Conservation (phyloP, 345 rosid genomes). For the Trapa incisa region DNA sequence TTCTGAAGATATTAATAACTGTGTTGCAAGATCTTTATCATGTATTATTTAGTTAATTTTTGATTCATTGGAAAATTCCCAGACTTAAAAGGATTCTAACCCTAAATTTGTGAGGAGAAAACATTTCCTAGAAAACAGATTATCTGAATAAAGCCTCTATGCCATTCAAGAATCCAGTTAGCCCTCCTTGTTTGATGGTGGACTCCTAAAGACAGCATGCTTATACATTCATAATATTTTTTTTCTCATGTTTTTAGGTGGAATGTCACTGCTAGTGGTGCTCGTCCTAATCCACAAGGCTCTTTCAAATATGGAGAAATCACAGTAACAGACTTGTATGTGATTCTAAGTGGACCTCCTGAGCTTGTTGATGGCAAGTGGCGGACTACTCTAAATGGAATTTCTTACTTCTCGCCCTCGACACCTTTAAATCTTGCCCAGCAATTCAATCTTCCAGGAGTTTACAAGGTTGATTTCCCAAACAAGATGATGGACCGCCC, state of each 20-base stretch:
- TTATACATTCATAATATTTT: background rate
- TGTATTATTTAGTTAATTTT: background rate
- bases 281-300: constrained; percentile 93
- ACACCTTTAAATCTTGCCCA: constrained; percentile 85
- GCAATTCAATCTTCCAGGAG: constrained; percentile 63
- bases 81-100: background rate
- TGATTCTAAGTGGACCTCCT: constrained; percentile 54
- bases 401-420: constrained; percentile 70
- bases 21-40: background rate
- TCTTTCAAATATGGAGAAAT: constrained; percentile 80
- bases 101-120: background rate
- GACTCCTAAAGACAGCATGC: background rate
- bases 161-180: background rate
- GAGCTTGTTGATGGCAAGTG: constrained; percentile 62
- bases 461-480: constrained; percentile 86
- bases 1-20: background rate
- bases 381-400: constrained; percentile 59
- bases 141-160: background rate
- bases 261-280: constrained; percentile 86
- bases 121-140: background rate
- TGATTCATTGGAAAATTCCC: background rate
- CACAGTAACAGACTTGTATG: constrained; percentile 76
- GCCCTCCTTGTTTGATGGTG: background rate
- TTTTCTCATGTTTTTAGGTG: constrained; percentile 31
- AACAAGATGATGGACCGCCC: constrained; percentile 62